These are phyloP conservation scores for Coriaria nepalensis DNA, from an alignment of 306 rosid genomes.

Conservation along the genomic window DNA sequence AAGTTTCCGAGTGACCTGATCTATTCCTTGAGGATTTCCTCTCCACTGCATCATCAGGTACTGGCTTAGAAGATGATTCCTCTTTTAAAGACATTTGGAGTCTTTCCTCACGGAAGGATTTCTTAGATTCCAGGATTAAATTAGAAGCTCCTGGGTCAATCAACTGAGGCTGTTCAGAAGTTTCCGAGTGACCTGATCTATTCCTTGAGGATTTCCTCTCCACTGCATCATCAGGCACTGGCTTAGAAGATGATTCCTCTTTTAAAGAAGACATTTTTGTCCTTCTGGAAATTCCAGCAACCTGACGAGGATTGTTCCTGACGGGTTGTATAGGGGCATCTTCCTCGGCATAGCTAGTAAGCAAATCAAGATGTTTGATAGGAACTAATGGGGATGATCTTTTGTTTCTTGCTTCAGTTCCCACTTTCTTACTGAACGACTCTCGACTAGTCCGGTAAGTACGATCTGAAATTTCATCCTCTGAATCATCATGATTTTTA, in stretches of 20 bases:
- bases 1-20: no score
- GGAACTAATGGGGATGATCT: conserved; percentile 31
- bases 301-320: conserved; percentile 22
- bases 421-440: conserved; percentile 20
- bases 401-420: conserved; percentile 16
- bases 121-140: conserved; percentile 22
- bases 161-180: conserved; percentile 10
- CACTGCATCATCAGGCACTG: background rate
- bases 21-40: background rate
- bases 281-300: conserved; percentile 45
- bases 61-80: conserved; percentile 12
- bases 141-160: conserved; percentile 18
- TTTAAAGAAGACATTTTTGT: conserved; percentile 32
- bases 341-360: conserved; percentile 37
- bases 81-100: conserved; percentile 16
- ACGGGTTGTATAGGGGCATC: conserved; percentile 29
- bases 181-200: conserved; percentile 22
- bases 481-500: conserved; percentile 20
- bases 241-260: conserved; percentile 8
- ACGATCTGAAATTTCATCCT: conserved; percentile 17
- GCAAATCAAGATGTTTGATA: conserved; percentile 33
- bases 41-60: background rate
- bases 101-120: conserved; percentile 20
- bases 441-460: conserved; percentile 16
- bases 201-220: background rate